Conservation (phyloP, 495 filamentous ascomycete genomes). For the Evansstolkia leycettana region DNA sequence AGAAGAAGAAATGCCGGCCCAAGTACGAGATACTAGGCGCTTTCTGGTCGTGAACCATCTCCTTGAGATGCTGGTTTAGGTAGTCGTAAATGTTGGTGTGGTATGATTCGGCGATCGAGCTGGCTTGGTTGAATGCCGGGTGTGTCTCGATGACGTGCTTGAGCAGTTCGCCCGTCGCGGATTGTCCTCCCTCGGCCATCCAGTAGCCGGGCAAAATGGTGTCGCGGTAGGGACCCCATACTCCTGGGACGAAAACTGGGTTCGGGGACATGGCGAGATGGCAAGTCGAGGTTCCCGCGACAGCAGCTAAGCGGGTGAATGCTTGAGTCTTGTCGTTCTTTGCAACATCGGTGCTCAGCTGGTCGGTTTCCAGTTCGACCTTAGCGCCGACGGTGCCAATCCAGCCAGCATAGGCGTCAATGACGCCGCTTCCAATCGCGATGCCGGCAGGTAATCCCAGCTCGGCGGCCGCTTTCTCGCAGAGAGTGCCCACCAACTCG, state of each 20-base stretch:
- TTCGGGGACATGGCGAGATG: constrained; percentile 90
- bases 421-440: constrained; percentile 89
- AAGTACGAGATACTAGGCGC: constrained; percentile 75
- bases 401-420: constrained; percentile 98
- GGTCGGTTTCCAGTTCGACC: constrained; percentile 52
- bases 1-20: constrained; percentile 91
- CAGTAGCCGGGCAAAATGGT: constrained; percentile 83
- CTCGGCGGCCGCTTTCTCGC: constrained; percentile 68
- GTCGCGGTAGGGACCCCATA: constrained; percentile 95
- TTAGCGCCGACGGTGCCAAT: constrained; percentile 97
- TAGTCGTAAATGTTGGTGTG: constrained; percentile 87
- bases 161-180: constrained; percentile 85
- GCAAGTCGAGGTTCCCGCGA: constrained; percentile 93
- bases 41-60: constrained; percentile 50
- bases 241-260: constrained; percentile 82
- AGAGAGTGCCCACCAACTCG: constrained; percentile 74
- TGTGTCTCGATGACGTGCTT: constrained; percentile 92
- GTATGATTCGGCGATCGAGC: constrained; percentile 61
- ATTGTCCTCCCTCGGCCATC: constrained; percentile 96
- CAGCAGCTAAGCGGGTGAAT: constrained; percentile 88
- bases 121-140: constrained; percentile 67
- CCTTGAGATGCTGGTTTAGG: constrained; percentile 76
- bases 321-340: constrained; percentile 78
- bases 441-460: constrained; percentile 81
- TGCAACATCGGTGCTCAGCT: constrained; percentile 44